Conservation (phyloP, 2,329 filamentous ascomycete genomes). For the Apiospora kogelbergensis region DNA sequence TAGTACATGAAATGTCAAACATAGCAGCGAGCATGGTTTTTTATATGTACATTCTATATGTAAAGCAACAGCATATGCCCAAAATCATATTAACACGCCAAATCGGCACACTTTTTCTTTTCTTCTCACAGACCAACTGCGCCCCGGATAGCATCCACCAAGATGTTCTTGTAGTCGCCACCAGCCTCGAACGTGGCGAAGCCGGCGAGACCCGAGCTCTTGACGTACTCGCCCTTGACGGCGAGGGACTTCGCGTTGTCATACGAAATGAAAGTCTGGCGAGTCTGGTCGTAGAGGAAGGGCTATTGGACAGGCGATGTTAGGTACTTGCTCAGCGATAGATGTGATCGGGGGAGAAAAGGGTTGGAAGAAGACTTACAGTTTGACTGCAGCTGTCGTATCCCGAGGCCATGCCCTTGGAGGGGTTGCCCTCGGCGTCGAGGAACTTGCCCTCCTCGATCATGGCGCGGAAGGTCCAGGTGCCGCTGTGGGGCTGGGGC, state of each 20-base stretch:
- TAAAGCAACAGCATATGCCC: not conserved
- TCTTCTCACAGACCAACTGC: not conserved
- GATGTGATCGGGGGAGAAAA: too few relatives aligned
- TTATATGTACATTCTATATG: not conserved
- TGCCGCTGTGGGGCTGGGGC: conserved; percentile 16
- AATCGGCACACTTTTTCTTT: not conserved
- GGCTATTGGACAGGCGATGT: conserved; percentile 11
- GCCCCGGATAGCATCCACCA: conserved; percentile 12
- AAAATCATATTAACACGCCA: not conserved
- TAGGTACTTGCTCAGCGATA: not conserved
- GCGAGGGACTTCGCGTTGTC: conserved; percentile 17
- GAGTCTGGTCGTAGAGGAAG: conserved; percentile 14
- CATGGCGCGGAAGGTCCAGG: conserved; percentile 17
- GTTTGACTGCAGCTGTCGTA: conserved; percentile 19
- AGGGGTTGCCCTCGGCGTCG: conserved; percentile 14
- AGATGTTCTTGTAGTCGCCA: conserved; percentile 20
- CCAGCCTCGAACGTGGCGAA: conserved; percentile 19
- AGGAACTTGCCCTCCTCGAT: conserved; percentile 18
- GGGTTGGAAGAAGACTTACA: conserved; percentile 11
- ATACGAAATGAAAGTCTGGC: conserved; percentile 17
- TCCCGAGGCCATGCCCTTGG: conserved; percentile 8
- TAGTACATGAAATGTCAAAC: not conserved
- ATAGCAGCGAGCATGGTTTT: too few relatives aligned
- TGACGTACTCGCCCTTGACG: conserved; percentile 17
- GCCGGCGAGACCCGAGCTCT: conserved; percentile 14